Evolutionary conservation across 2,329 filamentous ascomycete genomes (phyloP), one percentile per base, ranked within the genome.

Genomic region (Colletotrichum costaricense): DNA sequence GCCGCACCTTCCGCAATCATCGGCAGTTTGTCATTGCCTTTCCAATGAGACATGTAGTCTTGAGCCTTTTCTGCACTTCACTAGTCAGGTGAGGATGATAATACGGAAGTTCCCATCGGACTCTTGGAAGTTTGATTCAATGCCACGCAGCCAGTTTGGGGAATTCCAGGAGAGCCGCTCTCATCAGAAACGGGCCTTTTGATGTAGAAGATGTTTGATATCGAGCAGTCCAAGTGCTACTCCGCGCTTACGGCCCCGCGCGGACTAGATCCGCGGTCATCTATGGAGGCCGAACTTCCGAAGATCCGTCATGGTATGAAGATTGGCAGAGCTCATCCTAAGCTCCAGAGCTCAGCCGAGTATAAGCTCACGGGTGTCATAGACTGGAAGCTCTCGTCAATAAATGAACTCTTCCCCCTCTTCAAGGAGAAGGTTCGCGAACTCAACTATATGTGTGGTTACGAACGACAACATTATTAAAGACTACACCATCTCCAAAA

Each of bases 81-180:
- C 56, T 30, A 24, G 33, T 22, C 24, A 46, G 46, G 12, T 28
- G 28, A 26, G 26, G 14, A 30, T 26, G 35, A 14, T 16, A 2
- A 19, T 26, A 30, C 69, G 69, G 69, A 72, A 24, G 24, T 69
- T 63, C 52, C 69, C 65, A 69, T 26, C 69, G 69, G 69, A 72
- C 64, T 59, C 54, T 4, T n/a, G 9, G 5, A 22, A 52, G 35
- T 56, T 42, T 30, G 42, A 59, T 54, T 24, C 22, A 19, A 16
- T 19, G 28, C 33, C 26, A 14, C 22, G 6, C 4, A 8, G 4
- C 52, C 49, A 22, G 8, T 63, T 69, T 24, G 8, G 35, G 69
- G 16, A 72, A 72, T 68, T 58, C n/a, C 12, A 14, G 30, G 65
- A 68, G 64, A 72, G 63, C 28, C 12, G 3, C 4, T n/a, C 26